Evolutionary conservation across 352 stramenopile genomes (phyloP).

Genomic region (Phytophthora vignae): DNA sequence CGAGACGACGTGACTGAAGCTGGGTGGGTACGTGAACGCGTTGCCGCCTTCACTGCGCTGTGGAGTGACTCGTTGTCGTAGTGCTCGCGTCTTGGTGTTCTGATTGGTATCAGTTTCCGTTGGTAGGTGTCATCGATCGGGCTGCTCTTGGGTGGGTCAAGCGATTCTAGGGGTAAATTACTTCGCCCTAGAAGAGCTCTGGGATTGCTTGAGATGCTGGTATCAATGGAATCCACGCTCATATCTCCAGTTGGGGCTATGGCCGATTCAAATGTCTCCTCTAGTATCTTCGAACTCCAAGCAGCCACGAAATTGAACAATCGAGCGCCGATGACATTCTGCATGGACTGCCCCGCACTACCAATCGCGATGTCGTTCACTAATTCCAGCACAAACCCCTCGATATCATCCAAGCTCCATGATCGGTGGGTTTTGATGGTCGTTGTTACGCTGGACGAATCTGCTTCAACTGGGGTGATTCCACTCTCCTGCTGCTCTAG

Average conservation of each 20-base stretch:
- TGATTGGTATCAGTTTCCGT: slow-evolving; percentile 30
- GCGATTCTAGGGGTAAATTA: slow-evolving; percentile 9
- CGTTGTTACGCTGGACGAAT: background rate
- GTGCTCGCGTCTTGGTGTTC: slow-evolving; percentile 7
- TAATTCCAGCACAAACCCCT: slow-evolving; percentile 35
- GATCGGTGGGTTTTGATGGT: background rate
- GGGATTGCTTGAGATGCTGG: background rate
- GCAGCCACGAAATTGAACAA: slow-evolving; percentile 41
- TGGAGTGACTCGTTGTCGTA: slow-evolving; percentile 29
- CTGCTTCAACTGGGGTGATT: background rate
- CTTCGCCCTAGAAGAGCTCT: slow-evolving; percentile 20
- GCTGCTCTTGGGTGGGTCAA: slow-evolving; percentile 26
- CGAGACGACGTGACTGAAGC: slow-evolving; percentile 32
- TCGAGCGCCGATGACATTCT: slow-evolving; percentile 31
- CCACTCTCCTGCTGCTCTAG: slow-evolving; percentile 3
- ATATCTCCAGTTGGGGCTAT: slow-evolving; percentile 32
- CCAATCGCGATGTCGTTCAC: slow-evolving; percentile 33
- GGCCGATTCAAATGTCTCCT: slow-evolving; percentile 29
- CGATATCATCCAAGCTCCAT: slow-evolving; percentile 36
- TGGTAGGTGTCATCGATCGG: slow-evolving; percentile 28
- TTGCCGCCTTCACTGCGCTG: slow-evolving; percentile 22
- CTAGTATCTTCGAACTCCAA: slow-evolving; percentile 27
- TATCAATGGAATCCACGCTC: slow-evolving; percentile 19
- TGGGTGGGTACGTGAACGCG: slow-evolving; percentile 17
- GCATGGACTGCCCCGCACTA: slow-evolving; percentile 30